These are phyloP conservation scores for Termitomyces sp. DNA, from an alignment of 768 basidiomycete genomes.

Conservation along the genomic window DNA sequence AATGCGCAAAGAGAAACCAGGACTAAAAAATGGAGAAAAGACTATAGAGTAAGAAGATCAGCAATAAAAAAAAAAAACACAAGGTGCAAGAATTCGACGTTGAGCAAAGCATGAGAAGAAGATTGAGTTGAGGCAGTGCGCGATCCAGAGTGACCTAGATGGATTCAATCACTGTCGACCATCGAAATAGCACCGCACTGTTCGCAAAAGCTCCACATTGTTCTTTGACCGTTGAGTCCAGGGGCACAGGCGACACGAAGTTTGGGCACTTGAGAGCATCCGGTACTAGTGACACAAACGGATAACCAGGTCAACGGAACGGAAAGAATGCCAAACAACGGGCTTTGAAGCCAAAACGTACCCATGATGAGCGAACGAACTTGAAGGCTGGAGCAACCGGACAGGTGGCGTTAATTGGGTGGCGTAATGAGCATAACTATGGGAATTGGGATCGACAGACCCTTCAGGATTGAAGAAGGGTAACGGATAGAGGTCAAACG, in stretches of 20 bases:
- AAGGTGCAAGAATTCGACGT: conserved; percentile 6
- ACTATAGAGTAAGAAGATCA: conserved; percentile 15
- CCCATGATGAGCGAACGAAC: conserved; percentile 65
- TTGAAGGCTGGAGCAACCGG: conserved; percentile 65
- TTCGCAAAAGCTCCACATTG: conserved; percentile 89
- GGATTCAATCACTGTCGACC: conserved; percentile 64
- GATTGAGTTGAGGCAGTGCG: neutral
- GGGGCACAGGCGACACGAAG: conserved; percentile 74
- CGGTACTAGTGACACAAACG: conserved; percentile 12
- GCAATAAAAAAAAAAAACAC: conserved; percentile 12
- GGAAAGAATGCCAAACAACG: conserved; percentile 4
- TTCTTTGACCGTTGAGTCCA: conserved; percentile 61
- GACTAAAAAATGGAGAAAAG: conserved; percentile 4
- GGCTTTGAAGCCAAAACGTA: conserved; percentile 27
- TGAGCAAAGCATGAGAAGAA: neutral
- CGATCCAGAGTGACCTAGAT: neutral
- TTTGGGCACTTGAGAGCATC: conserved; percentile 79
- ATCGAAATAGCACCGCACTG: conserved; percentile 86
- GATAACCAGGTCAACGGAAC: neutral
- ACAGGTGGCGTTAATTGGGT: conserved; percentile 40
- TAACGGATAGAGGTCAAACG: conserved; percentile 57
- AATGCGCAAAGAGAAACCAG: neutral
- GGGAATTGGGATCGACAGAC: conserved; percentile 42
- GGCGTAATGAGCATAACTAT: conserved; percentile 36
- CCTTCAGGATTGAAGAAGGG: conserved; percentile 44